Base-by-base conservation (phyloP, 345 rosid genomes). In the Eucalyptus tenuipes region DNA sequence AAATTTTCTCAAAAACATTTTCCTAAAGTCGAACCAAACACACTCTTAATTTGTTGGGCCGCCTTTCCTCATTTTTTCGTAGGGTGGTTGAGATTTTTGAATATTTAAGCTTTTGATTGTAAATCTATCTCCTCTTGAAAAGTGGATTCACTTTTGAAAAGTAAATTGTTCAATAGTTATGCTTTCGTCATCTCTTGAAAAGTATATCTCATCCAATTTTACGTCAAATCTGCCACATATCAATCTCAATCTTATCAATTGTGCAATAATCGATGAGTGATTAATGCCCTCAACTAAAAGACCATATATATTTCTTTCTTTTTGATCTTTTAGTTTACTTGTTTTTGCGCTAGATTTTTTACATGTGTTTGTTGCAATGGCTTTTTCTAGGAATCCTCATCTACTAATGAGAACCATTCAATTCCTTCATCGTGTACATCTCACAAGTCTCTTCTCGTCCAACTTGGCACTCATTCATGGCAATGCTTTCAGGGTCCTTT, bases 21-120 rank as follows among this genome's bases (percentile, higher is more conserved):
- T 3, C 29, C 1, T 22, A 55, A 24, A 24, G 29, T 55, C 6
- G 1, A 55, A 55, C 29, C 29, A 55, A 55, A 55, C 1, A 0
- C 1, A 55, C 61, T 9, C 61, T 55, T 24, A 55, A 29, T 8
- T 2, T 61, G 68, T 61, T 61, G 33, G 1, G 68, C 8, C 2
- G 82, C 25, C 8, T 10, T 3, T 10, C 24, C 3, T 37, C 1
- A 15, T 37, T 75, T 11, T 33, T 37, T 3, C 25, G 3, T 75
- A 9, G 45, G 42, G 8, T 40, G 45, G 10, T 75, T 1, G 82
- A 10, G 47, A 75, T 75, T 22, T 71, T 75, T 18, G 3, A 10
- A 75, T 5, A 10, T 40, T 40, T 20, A 75, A 18, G 5, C 27
- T 37, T 37, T 10, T 40, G 25, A 75, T 5, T 5, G 8, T 75